These are phyloP conservation scores for Clonostachys byssicola DNA, from an alignment of 2,329 filamentous ascomycete genomes.

Conservation along the genomic window DNA sequence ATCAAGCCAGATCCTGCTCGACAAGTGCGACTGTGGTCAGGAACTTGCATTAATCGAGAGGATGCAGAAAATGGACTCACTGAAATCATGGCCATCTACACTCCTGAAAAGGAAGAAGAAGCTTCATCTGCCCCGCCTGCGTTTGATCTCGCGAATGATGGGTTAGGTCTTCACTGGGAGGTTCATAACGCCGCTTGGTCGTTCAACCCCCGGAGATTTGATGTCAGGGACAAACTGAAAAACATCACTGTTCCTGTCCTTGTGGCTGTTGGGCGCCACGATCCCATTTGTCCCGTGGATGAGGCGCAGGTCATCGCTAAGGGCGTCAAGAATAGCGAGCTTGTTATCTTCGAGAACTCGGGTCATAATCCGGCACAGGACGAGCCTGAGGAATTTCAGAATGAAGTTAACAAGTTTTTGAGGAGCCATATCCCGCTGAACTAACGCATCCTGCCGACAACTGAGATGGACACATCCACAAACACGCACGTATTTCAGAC, in stretches of 20 bases:
- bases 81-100: conserved; percentile 11
- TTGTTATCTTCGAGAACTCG: conserved; percentile 13
- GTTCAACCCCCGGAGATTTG: conserved; percentile 10
- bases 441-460: no score
- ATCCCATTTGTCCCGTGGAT: conserved; percentile 10
- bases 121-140: background rate
- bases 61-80: conserved; percentile 8
- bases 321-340: conserved; percentile 7
- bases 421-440: background rate
- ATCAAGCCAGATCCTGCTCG: conserved; percentile 6
- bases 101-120: background rate
- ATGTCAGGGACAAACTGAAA: conserved; percentile 8
- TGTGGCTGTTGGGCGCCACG: conserved; percentile 11
- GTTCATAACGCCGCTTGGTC: conserved; percentile 14
- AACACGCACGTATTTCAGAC: no score
- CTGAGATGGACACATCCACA: no score
- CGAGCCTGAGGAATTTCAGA: conserved; percentile 10
- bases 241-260: conserved; percentile 11
- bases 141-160: background rate
- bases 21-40: conserved; percentile 11
- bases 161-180: conserved; percentile 8
- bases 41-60: conserved; percentile 7
- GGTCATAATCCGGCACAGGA: conserved; percentile 12
- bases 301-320: conserved; percentile 11
- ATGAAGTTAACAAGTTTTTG: conserved; percentile 3